These are phyloP conservation scores for Fallopia convolvulus DNA, from an alignment of 148 eudicot genomes.

Conservation along the genomic window DNA sequence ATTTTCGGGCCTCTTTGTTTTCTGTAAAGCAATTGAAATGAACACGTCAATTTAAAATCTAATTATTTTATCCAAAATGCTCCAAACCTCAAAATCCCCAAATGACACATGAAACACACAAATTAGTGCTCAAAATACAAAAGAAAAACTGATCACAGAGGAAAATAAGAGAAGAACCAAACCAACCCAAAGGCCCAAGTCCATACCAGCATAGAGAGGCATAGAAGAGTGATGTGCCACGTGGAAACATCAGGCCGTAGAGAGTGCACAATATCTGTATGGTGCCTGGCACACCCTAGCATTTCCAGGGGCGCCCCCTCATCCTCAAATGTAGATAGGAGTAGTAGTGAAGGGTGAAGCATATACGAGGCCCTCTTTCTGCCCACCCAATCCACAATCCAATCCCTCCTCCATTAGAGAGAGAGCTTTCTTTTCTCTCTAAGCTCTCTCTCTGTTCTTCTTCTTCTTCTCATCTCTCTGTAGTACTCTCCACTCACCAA, in stretches of 20 bases:
- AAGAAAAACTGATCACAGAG: background rate
- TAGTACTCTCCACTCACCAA: background rate
- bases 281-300: background rate
- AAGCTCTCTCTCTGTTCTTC: background rate
- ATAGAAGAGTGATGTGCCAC: background rate
- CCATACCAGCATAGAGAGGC: background rate
- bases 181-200: background rate
- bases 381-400: constrained; percentile 10
- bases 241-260: background rate
- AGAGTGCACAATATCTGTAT: background rate
- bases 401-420: background rate
- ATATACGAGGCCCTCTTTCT: background rate
- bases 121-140: background rate
- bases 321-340: constrained; percentile 11
- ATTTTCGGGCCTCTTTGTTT: background rate
- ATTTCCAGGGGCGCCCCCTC: background rate
- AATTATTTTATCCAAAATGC: background rate
- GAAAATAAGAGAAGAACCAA: background rate
- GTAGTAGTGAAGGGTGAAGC: background rate
- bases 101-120: background rate
- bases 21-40: background rate
- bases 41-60: background rate
- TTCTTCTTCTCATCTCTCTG: background rate
- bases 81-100: background rate
- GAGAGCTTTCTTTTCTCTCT: background rate